These are phyloP conservation scores for Cubamyces sp. DNA, from an alignment of 768 basidiomycete species.

Conservation along the genomic window DNA sequence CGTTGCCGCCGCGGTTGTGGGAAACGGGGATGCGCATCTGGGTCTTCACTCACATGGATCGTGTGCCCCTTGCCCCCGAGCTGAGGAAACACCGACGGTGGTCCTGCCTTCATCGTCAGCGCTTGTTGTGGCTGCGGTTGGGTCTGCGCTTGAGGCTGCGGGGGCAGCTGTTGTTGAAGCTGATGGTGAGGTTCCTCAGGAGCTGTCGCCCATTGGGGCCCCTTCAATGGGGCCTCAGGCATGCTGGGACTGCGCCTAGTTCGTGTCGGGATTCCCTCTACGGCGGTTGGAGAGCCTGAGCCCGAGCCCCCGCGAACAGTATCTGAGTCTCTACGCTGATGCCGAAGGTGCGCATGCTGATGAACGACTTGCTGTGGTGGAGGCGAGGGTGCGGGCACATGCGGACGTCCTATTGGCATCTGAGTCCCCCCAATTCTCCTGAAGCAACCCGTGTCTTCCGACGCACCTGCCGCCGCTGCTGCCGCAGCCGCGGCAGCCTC, in stretches of 20 bases:
- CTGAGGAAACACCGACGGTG: constrained; percentile 4
- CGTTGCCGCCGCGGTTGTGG: not conserved
- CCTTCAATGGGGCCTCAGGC: constrained; percentile 52
- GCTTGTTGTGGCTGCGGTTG: constrained; percentile 1
- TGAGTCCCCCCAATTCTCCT: constrained; percentile 1
- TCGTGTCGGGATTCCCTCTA: constrained; percentile 43
- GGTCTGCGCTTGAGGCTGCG: constrained; percentile 1
- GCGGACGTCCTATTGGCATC: constrained; percentile 28
- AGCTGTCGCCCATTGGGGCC: constrained; percentile 5
- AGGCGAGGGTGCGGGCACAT: constrained; percentile 42
- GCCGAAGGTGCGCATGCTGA: constrained; percentile 40
- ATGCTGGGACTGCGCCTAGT: constrained; percentile 74
- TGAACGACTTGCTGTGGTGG: constrained; percentile 53
- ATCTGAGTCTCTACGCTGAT: constrained; percentile 77
- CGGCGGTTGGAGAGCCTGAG: constrained; percentile 58
- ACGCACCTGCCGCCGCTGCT: constrained; percentile 4
- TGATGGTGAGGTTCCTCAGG: constrained; percentile 8
- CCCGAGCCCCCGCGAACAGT: constrained; percentile 58
- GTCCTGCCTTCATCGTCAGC: constrained; percentile 13
- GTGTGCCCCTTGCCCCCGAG: not conserved
- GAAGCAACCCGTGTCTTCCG: constrained; percentile 11
- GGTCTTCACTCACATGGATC: constrained; percentile 16
- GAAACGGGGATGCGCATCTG: not conserved
- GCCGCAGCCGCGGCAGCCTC: constrained; percentile 42
- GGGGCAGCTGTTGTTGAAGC: constrained; percentile 5